Conservation (phyloP, 2,329 filamentous ascomycete species). For the Alternaria conjuncta region DNA sequence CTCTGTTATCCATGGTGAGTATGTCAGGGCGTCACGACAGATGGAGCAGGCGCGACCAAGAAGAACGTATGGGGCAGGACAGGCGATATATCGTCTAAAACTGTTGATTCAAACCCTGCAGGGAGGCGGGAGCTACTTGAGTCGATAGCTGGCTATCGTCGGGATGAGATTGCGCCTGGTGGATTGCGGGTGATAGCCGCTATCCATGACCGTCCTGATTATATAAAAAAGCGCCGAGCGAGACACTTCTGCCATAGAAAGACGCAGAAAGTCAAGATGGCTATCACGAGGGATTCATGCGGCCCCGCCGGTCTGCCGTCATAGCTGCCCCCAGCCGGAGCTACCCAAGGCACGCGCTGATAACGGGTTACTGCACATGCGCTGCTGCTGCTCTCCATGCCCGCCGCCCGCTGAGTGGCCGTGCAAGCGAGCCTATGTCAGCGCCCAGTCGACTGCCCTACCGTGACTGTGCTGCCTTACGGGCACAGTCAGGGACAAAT, state of each 20-base stretch:
- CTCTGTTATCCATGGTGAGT: constrained; percentile 45
- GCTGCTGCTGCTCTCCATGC: neutral
- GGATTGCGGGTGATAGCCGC: constrained; percentile 18
- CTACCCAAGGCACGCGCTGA: constrained; percentile 6
- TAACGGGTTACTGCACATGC: constrained; percentile 7
- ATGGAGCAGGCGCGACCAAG: constrained; percentile 3
- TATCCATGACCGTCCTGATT: constrained; percentile 11
- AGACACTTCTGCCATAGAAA: constrained; percentile 5
- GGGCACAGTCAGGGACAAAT: constrained; percentile 5
- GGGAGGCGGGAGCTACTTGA: constrained; percentile 42
- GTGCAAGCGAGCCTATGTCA: constrained; percentile 20
- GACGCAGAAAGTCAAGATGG: constrained; percentile 4
- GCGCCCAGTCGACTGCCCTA: neutral
- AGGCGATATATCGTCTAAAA: constrained; percentile 22
- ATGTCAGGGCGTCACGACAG: constrained; percentile 2
- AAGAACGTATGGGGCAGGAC: constrained; percentile 4
- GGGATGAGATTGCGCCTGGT: constrained; percentile 29
- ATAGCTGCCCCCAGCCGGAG: constrained; percentile 11
- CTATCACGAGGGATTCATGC: constrained; percentile 15
- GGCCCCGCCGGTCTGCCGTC: constrained; percentile 18
- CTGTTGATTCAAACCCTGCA: constrained; percentile 32
- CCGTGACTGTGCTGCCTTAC: neutral
- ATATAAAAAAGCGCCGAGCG: constrained; percentile 27
- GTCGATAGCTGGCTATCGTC: constrained; percentile 37
- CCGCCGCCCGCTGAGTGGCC: constrained; percentile 20